phyloP scores from a whole-genome alignment of 2,329 filamentous ascomycete genomes.

The Cladosporium velox region DNA sequence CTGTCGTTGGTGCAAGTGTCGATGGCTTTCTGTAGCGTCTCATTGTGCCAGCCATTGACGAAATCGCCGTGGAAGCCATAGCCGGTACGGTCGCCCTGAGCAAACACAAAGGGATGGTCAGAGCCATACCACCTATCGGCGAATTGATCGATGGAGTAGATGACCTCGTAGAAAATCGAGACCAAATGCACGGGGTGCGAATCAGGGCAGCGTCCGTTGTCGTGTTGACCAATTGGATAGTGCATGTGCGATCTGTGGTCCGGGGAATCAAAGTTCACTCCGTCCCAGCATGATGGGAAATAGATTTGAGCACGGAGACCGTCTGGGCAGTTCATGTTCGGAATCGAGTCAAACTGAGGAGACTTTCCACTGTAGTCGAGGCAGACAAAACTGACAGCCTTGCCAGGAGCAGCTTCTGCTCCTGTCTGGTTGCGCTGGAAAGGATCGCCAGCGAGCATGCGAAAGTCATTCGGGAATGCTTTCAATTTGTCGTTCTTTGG shows the following conservation, averaged over 20 bases:
- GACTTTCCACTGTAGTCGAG: conserved; percentile 50
- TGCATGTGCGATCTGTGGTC: conserved; percentile 66
- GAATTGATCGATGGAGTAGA: conserved; percentile 74
- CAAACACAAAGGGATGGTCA: conserved; percentile 69
- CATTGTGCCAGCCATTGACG: conserved; percentile 66
- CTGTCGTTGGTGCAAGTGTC: conserved; percentile 71
- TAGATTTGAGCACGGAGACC: conserved; percentile 66
- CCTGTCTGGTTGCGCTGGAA: conserved; percentile 59
- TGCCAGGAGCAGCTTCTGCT: conserved; percentile 47
- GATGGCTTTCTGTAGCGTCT: conserved; percentile 69
- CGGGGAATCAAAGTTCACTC: conserved; percentile 50
- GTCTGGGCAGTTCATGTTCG: conserved; percentile 67
- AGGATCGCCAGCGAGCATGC: conserved; percentile 69
- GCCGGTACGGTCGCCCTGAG: conserved; percentile 70
- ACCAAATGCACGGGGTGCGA: conserved; percentile 57
- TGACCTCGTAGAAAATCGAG: conserved; percentile 74
- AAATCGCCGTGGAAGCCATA: conserved; percentile 73
- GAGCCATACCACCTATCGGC: conserved; percentile 57
- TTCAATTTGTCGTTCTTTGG: conserved; percentile 65
- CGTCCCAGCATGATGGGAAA: conserved; percentile 75
- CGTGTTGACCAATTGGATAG: conserved; percentile 54
- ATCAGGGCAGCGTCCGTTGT: conserved; percentile 56
- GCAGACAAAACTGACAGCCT: conserved; percentile 61
- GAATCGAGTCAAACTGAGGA: conserved; percentile 62
- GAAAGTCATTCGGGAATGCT: conserved; percentile 70